A percentile compares a stretch with the other conserved stretches of the same genome.
These are phyloP conservation scores for Trichosporon ovoides DNA, from an alignment of 1,284 basidiomycete species.

Conservation along the genomic window DNA sequence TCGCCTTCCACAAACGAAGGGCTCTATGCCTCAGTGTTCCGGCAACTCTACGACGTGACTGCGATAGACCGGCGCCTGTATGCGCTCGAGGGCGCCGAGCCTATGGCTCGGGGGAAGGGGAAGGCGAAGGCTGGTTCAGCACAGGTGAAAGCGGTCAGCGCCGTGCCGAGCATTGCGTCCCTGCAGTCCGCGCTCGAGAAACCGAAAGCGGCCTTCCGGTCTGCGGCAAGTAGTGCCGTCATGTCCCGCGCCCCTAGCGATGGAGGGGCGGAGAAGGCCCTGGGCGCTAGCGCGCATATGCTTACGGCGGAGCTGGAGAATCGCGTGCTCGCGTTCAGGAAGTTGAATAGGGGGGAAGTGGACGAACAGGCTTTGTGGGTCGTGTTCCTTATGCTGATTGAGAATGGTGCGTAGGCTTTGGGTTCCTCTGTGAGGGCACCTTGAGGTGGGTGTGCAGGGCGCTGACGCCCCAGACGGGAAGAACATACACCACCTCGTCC, in stretches of 20 bases:
- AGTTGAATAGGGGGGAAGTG: conserved; percentile 26
- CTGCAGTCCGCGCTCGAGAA: background rate
- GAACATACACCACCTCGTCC: conserved; percentile 59
- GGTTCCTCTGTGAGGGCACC: no score
- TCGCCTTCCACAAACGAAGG: conserved; percentile 51
- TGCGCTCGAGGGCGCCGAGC: background rate
- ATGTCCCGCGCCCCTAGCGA: background rate
- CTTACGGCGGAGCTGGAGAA: conserved; percentile 32
- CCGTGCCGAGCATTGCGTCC: background rate
- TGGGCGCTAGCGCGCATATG: background rate
- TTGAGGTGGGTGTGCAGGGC: conserved; percentile 20
- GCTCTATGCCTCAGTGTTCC: conserved; percentile 61
- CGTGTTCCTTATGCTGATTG: conserved; percentile 61
- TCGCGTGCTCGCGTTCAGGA: conserved; percentile 30
- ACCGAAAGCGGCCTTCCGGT: background rate
- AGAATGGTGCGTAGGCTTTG: no score
- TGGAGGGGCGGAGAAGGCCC: background rate
- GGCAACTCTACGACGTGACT: conserved; percentile 58
- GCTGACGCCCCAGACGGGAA: conserved; percentile 55
- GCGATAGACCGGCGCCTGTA: conserved; percentile 57
- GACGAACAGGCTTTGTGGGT: conserved; percentile 53
- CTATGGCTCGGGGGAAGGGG: conserved; percentile 3
- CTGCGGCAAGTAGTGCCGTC: background rate
- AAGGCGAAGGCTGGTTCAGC: background rate
- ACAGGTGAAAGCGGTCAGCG: background rate